Percentiles rank a stretch among this genome's conserved stretches.
Conservation (phyloP, 352 stramenopile species). For the Hyaloperonospora arabidopsidis region DNA sequence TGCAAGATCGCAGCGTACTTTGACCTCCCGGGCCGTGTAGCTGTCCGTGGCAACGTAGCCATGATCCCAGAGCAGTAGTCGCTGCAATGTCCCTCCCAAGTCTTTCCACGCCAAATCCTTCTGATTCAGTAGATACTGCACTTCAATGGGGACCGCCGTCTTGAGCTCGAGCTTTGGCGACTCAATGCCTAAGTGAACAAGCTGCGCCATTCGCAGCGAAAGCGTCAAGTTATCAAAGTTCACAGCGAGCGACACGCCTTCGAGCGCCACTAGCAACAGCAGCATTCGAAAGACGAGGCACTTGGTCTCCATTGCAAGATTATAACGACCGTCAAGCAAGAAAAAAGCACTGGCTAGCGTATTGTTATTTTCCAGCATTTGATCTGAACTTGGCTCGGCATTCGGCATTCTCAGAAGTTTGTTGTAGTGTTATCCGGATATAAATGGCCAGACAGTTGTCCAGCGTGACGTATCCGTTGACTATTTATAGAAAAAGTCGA, state of each 20-base stretch:
- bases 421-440: background rate
- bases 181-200: constrained; percentile 26
- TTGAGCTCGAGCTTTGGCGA: constrained; percentile 22
- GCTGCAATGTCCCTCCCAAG: constrained; percentile 41
- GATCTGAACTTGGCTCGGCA: background rate
- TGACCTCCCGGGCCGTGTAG: constrained; percentile 21
- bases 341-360: too few relatives aligned
- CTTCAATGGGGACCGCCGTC: constrained; percentile 21
- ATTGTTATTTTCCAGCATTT: too few relatives aligned
- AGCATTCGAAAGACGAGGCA: background rate
- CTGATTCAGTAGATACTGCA: constrained; percentile 23
- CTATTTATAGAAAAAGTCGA: too few relatives aligned
- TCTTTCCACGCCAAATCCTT: constrained; percentile 28
- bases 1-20: constrained; percentile 27
- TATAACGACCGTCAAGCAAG: too few relatives aligned
- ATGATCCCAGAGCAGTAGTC: constrained; percentile 48
- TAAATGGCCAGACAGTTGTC: background rate
- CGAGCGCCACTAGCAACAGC: constrained; percentile 7
- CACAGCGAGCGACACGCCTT: constrained; percentile 2
- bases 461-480: background rate
- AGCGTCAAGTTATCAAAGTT: constrained; percentile 19
- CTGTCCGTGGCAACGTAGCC: constrained; percentile 32
- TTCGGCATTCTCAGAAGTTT: background rate
- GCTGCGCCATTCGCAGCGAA: constrained; percentile 24
- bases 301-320: constrained; percentile 4